Evolutionary conservation across 306 rosid genomes (phyloP).

Genomic region (Glycine soja): DNA sequence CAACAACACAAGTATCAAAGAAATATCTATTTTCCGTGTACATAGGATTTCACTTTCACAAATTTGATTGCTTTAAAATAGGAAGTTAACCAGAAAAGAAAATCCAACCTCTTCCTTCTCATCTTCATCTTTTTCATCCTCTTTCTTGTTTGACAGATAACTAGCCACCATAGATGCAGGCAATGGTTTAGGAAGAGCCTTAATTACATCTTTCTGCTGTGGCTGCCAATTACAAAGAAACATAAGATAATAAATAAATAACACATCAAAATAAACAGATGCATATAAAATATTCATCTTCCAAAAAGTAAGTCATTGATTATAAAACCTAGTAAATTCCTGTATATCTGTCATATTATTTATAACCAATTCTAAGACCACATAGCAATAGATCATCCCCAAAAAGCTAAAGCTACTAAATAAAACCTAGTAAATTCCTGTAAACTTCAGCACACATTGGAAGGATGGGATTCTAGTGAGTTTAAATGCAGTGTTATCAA

Average conservation of each 20-base stretch:
- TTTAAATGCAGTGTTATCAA: neutral
- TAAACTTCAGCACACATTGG: neutral
- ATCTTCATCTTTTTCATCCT: slow-evolving; percentile 56
- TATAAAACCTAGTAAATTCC: neutral
- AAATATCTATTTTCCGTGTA: slow-evolving; percentile 6
- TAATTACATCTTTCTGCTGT: slow-evolving; percentile 59
- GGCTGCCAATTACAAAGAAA: slow-evolving; percentile 61
- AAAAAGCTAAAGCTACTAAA: slow-evolving; percentile 8
- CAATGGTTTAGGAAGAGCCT: slow-evolving; percentile 79
- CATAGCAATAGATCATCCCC: slow-evolving; percentile 20
- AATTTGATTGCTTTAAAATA: slow-evolving; percentile 28
- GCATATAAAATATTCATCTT: neutral
- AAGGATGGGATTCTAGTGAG: neutral
- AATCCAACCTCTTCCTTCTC: slow-evolving; percentile 67
- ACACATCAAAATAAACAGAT: slow-evolving; percentile 30
- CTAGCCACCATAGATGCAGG: slow-evolving; percentile 59
- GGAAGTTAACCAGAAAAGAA: slow-evolving; percentile 21
- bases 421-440: neutral
- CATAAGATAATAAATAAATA: slow-evolving; percentile 12
- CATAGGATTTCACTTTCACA: slow-evolving; percentile 39
- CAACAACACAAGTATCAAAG: slow-evolving; percentile 14
- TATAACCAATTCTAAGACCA: slow-evolving; percentile 24
- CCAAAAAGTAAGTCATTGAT: slow-evolving; percentile 21
- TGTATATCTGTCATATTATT: slow-evolving; percentile 23
- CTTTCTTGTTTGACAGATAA: slow-evolving; percentile 57